Percentiles rank a stretch among this genome's conserved stretches.
These are phyloP conservation scores for Teratosphaeria epicoccoides DNA, from an alignment of 2,329 filamentous ascomycete genomes.

Conservation along the genomic window DNA sequence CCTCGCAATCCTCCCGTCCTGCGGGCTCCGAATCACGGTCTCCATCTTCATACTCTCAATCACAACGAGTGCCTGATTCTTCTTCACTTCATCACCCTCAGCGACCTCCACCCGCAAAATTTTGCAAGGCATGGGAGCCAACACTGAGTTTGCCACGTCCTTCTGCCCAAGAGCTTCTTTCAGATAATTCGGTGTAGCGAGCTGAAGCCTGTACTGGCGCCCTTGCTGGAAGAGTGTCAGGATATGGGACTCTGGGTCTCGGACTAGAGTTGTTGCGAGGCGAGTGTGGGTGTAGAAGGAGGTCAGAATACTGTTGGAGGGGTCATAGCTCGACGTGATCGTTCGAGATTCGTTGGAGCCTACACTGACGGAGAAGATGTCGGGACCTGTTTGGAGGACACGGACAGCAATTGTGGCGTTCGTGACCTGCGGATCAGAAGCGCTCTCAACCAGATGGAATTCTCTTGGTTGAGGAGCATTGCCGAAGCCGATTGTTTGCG, in stretches of 20 bases:
- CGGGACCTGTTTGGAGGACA: slow-evolving; percentile 41
- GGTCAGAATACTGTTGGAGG: slow-evolving; percentile 44
- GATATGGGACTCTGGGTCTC: slow-evolving; percentile 46
- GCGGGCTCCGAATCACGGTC: slow-evolving; percentile 42
- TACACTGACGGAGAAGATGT: slow-evolving; percentile 40
- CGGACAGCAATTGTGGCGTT: slow-evolving; percentile 29
- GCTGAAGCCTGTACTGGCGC: slow-evolving; percentile 45
- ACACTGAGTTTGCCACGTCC: slow-evolving; percentile 69
- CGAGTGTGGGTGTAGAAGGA: slow-evolving; percentile 75
- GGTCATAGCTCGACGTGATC: slow-evolving; percentile 39
- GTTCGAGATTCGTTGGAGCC: slow-evolving; percentile 13
- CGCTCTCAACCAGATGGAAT: slow-evolving; percentile 43
- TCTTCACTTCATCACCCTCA: slow-evolving; percentile 71
- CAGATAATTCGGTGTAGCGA: slow-evolving; percentile 62
- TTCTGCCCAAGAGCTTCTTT: slow-evolving; percentile 78
- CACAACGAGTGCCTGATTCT: slow-evolving; percentile 78
- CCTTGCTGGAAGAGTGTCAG: slow-evolving; percentile 64
- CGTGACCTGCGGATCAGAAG: slow-evolving; percentile 34
- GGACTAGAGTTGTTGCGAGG: slow-evolving; percentile 67
- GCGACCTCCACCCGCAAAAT: slow-evolving; percentile 79
- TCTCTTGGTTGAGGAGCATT: slow-evolving; percentile 49
- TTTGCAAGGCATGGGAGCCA: slow-evolving; percentile 96
- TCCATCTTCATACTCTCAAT: slow-evolving; percentile 47
- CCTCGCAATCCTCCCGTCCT: slow-evolving; percentile 36
- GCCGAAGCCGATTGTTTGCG: slow-evolving; percentile 46